These are phyloP conservation scores for Amoebophrya sp. DNA, from an alignment of 169 alveolate genomes.

Conservation along the genomic window DNA sequence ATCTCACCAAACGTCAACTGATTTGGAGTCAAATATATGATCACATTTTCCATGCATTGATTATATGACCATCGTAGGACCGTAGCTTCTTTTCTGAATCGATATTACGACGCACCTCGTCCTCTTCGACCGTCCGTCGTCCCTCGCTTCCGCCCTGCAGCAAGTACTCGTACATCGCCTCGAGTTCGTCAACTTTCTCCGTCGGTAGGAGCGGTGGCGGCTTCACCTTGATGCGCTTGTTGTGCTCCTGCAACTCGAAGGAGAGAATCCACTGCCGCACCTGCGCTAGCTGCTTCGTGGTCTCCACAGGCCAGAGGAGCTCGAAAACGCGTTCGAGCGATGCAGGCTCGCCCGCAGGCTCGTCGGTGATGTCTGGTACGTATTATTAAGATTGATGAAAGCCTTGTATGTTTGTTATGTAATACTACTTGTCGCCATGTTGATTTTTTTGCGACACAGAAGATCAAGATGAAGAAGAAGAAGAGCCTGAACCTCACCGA, in stretches of 20 bases:
- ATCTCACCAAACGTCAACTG: too few species aligned
- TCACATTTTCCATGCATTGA: too few species aligned
- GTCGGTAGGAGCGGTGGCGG: neutral
- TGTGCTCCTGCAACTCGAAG: neutral
- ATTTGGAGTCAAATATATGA: too few species aligned
- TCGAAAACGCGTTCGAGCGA: neutral
- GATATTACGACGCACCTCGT: too few species aligned
- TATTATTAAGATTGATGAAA: too few species aligned
- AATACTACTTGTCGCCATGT: neutral
- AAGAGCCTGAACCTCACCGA: neutral
- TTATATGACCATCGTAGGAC: too few species aligned
- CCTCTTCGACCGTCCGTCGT: too few species aligned
- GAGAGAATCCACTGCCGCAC: neutral
- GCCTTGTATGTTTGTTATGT: neutral
- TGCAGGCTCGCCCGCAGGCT: neutral
- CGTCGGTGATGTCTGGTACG: too few species aligned
- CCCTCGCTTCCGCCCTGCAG: too few species aligned
- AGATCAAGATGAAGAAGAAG: neutral
- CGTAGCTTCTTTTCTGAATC: too few species aligned
- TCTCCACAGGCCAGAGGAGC: neutral
- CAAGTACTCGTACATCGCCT: neutral
- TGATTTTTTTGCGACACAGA: too few species aligned
- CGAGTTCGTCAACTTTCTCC: neutral
- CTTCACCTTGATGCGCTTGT: neutral
- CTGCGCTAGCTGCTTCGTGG: neutral